Base-by-base conservation (phyloP, 2,329 filamentous ascomycete species). In the Venturia effusa region DNA sequence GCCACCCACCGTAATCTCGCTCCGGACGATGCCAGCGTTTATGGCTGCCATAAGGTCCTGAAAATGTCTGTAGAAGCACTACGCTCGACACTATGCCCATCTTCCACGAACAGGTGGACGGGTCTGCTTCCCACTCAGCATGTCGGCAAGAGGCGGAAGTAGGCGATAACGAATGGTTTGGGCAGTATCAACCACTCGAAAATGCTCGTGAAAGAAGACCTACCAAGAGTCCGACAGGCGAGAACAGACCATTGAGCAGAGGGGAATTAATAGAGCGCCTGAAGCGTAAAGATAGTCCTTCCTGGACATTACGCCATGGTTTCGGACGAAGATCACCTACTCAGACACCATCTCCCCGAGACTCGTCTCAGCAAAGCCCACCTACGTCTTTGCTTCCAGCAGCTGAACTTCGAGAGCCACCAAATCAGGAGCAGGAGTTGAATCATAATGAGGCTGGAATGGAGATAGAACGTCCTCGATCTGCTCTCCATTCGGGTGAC, bases 191-290 rank as follows among this genome's bases (percentile, higher is more conserved):
- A 45, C 17, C n/a, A 24, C 19, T 19, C 17, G 24, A 37, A 19
- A 37, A 48, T 30, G 32, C 30, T 19, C 19, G 30, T 57, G 51
- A 57, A n/a, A 19, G 27, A 34, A 22, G 15, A 57, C 51, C 51
- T 19, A 27, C 45, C 22, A 40, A 32, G 34, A 39, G 61, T 8
- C 15, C 32, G 34, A 22, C n/a, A 15, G 51, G 37, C 34, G 61
- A 65, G 17, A 55, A 41, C 19, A 71, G 68, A 64, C 67, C 73
- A 51, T 70, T 77, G 59, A 86, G 91, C 73, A 83, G 92, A 67
- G 85, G 85, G 64, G 88, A 92, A 74, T 79, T 96, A 69, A 97
- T 97, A 64, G 84, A 92, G 74, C 83, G 87, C 67, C 81, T 97
- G 68, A 97, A 97, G 77, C 85, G 84, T 73, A 86, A 85, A 39